Conservation (phyloP, 2,329 filamentous ascomycete genomes). For the Sporothrix protearum region DNA sequence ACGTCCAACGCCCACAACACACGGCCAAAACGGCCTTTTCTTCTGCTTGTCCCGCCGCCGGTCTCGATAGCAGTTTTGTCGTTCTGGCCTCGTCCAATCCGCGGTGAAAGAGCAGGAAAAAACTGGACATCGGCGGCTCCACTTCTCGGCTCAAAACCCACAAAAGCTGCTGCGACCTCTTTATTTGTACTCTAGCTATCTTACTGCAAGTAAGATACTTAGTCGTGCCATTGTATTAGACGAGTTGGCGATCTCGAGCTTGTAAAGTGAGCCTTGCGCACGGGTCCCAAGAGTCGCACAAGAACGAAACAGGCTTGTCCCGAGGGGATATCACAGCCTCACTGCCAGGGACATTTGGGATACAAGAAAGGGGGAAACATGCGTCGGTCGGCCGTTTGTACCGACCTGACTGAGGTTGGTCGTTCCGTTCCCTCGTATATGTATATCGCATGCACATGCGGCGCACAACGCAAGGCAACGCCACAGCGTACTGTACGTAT, state of each 20-base stretch:
- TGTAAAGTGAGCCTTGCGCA: not conserved
- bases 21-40: not conserved
- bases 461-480: not conserved
- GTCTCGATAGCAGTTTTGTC: not conserved
- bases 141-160: not conserved
- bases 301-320: not conserved
- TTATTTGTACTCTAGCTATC: not conserved
- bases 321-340: not conserved
- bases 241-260: not conserved
- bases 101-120: not conserved
- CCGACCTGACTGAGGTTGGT: not conserved
- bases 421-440: not conserved
- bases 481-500: not conserved
- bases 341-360: not conserved
- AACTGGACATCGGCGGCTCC: constrained; percentile 5
- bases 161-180: constrained; percentile 14
- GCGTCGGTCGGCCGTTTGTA: not conserved
- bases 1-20: not conserved
- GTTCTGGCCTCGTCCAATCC: not conserved
- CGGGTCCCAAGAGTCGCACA: not conserved
- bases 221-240: not conserved
- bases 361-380: not conserved
- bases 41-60: not conserved
- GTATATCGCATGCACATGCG: not conserved
- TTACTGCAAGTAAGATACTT: not conserved